Percentiles rank a stretch among this genome's conserved stretches.
Conservation (phyloP, 2,329 filamentous ascomycete genomes). For the Cercospora brassicicola region DNA sequence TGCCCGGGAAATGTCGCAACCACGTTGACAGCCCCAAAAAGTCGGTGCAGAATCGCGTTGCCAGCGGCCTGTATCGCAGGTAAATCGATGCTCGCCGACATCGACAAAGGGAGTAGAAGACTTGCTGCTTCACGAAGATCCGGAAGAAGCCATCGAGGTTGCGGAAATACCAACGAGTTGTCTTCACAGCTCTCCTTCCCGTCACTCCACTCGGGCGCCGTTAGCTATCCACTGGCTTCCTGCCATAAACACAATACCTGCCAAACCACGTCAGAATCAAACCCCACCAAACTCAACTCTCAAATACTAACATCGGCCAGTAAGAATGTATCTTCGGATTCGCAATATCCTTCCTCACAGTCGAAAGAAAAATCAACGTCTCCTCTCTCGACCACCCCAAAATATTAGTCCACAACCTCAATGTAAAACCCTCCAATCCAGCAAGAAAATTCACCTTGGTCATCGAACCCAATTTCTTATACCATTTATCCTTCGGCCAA, state of each 20-base stretch:
- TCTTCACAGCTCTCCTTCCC: background rate
- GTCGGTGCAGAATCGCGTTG: background rate
- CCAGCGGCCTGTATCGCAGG: background rate
- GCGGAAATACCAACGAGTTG: background rate
- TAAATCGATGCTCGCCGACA: background rate
- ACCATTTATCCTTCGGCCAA: constrained; percentile 29
- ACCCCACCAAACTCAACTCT: background rate
- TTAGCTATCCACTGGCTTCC: background rate
- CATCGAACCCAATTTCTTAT: constrained; percentile 26
- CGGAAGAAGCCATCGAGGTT: background rate
- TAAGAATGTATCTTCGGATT: constrained; percentile 15
- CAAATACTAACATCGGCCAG: constrained; percentile 13
- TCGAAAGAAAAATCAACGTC: constrained; percentile 9
- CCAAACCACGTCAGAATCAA: background rate
- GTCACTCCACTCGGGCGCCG: background rate
- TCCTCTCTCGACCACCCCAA: constrained; percentile 12
- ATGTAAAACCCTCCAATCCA: constrained; percentile 44
- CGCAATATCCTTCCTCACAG: constrained; percentile 12
- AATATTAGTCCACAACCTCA: constrained; percentile 10
- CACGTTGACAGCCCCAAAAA: background rate
- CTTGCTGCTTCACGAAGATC: background rate
- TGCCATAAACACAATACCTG: constrained; percentile 14
- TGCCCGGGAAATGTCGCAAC: background rate
- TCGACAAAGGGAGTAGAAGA: background rate
- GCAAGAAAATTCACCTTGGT: constrained; percentile 30